phyloP scores from a whole-genome alignment of 2,329 filamentous ascomycete species.

The Hortaea werneckii region DNA sequence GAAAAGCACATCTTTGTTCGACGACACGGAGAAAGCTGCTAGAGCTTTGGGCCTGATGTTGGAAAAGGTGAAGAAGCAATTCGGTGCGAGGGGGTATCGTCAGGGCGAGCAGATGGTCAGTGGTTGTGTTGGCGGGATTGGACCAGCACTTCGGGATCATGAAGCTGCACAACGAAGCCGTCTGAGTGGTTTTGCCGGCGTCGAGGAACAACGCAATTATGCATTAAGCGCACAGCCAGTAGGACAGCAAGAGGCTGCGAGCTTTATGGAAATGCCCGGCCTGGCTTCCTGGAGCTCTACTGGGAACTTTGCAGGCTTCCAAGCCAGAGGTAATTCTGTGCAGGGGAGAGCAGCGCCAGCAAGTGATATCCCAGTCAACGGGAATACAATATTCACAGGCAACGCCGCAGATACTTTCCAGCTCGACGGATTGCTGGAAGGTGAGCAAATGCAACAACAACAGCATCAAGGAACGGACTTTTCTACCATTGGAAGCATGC shows the following conservation, averaged over 20 bases:
- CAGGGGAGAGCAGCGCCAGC: not conserved
- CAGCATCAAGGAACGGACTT: constrained; percentile 13
- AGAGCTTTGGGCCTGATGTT: constrained; percentile 25
- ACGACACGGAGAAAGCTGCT: constrained; percentile 22
- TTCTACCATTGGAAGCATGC: constrained; percentile 21
- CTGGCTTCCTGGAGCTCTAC: not conserved
- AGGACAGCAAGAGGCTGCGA: not conserved
- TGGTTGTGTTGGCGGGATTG: not conserved
- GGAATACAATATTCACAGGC: not conserved
- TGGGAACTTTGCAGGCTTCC: not conserved
- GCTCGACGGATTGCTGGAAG: not conserved
- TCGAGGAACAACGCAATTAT: not conserved
- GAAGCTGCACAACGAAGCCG: not conserved
- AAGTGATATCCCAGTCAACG: not conserved
- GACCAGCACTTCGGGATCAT: not conserved
- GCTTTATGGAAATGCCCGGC: not conserved
- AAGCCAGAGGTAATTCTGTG: not conserved
- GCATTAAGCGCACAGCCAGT: not conserved
- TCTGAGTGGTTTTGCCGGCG: not conserved
- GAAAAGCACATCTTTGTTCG: constrained; percentile 13
- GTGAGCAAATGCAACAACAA: not conserved
- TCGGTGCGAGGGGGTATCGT: constrained; percentile 1
- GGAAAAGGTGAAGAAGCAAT: constrained; percentile 18
- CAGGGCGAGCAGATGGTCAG: not conserved
- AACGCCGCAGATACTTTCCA: not conserved